A percentile compares a stretch with the other conserved stretches of the same genome.
Conservation (phyloP, 306 rosid species). For the Vigna reflexopilosa region DNA sequence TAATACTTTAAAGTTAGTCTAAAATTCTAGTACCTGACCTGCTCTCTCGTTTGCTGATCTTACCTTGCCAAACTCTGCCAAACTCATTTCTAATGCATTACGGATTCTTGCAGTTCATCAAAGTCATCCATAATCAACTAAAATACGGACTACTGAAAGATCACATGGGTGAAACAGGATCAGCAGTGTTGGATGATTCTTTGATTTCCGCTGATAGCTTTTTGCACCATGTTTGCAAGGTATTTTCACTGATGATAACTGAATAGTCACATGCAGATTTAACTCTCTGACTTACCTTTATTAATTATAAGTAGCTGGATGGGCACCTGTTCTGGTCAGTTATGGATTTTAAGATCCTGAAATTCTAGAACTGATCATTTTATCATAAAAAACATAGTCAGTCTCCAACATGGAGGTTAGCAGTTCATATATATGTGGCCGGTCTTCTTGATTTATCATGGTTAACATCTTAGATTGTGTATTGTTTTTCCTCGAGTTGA, state of each 20-base stretch:
- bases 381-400: neutral
- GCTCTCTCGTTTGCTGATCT: neutral
- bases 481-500: neutral
- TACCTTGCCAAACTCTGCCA: neutral
- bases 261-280: slow-evolving; percentile 15
- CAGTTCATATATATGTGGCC: neutral
- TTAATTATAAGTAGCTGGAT: slow-evolving; percentile 12
- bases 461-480: neutral
- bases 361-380: neutral
- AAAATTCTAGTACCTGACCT: too few relatives aligned
- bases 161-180: slow-evolving; percentile 43
- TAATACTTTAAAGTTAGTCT: too few relatives aligned
- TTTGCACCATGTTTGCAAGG: slow-evolving; percentile 80
- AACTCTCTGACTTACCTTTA: slow-evolving; percentile 19
- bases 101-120: slow-evolving; percentile 63
- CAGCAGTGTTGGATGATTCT: slow-evolving; percentile 72
- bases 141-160: slow-evolving; percentile 76
- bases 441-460: neutral
- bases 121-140: slow-evolving; percentile 80
- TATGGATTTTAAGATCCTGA: slow-evolving; percentile 33
- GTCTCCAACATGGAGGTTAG: neutral
- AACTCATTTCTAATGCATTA: slow-evolving; percentile 38
- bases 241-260: slow-evolving; percentile 31
- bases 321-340: slow-evolving; percentile 1
- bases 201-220: slow-evolving; percentile 78